Base-by-base conservation (phyloP, 192 early-diverging fungal species). In the Backusella psychrophila region DNA sequence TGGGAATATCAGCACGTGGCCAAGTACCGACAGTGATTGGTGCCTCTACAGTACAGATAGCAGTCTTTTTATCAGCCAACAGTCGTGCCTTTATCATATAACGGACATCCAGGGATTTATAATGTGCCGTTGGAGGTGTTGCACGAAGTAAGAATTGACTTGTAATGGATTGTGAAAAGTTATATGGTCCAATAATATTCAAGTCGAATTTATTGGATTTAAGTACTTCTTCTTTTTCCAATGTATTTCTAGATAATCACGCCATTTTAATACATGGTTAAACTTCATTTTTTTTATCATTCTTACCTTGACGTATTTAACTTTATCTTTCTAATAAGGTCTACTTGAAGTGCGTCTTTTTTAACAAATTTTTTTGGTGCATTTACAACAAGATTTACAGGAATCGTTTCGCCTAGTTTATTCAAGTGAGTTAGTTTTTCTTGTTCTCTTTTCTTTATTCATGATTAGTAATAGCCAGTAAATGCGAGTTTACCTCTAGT, bases 11-110 rank as follows among this genome's bases (percentile, higher is more conserved):
- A 11, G 82, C 76, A 46, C 72, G 76, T n/a, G 82, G 82, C 69
- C 73, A 80, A 7, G 82, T 83, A 29, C 82, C 82, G 19, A 83
- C 73, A 1, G 75, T 66, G 52, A 83, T 80, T 6, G 82, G 82
- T 52, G 80, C 71, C 14, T 80, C 76, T 0, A 80, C 36, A 19
- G 69, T 39, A 15, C 49, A 66, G 2, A 35, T 75, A 29, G 56
- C 56, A 74, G 66, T 73, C 3, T 72, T 38, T 65, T 26, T 17
- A 19, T 69, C 44, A 26, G 53, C 71, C 33, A 38, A 68, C 21
- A 73, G 7, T 17, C 56, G 42, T 31, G 75, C 69, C 26, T 77
- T 73, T 6, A 81, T 49, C 21, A 75, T 78, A 31, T 81, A 81
- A 35, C 72, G 76, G 69, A 77, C 52, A 38, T 66, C 33, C 38